These are phyloP conservation scores for Fusarium sp. DNA, from an alignment of 2,329 filamentous ascomycete genomes.

Conservation along the genomic window DNA sequence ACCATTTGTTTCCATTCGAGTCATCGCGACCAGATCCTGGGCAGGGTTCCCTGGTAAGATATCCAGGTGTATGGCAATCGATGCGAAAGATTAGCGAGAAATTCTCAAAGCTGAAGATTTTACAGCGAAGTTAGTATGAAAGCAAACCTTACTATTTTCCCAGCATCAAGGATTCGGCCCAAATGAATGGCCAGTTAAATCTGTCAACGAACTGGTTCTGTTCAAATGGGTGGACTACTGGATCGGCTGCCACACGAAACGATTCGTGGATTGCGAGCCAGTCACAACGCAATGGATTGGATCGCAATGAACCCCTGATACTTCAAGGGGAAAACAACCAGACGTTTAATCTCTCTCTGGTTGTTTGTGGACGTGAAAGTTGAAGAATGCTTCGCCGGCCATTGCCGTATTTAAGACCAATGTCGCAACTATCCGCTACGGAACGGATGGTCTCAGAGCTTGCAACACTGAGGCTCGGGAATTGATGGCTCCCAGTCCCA, in stretches of 20 bases:
- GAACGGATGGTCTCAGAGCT: neutral
- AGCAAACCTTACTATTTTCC: neutral
- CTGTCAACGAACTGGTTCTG: conserved; percentile 15
- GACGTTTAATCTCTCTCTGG: neutral
- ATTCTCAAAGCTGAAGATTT: neutral
- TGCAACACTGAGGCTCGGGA: conserved; percentile 11
- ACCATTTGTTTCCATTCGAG: neutral
- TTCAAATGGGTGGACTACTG: conserved; percentile 27
- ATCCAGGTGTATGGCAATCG: neutral
- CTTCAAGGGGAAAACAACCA: conserved; percentile 8
- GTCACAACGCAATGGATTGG: conserved; percentile 30
- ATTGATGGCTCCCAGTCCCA: conserved; percentile 2
- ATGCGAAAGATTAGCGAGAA: conserved; percentile 7
- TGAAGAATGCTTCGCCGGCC: neutral
- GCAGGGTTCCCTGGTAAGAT: conserved; percentile 10
- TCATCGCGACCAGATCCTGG: neutral
- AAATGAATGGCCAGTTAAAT: neutral
- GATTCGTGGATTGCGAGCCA: conserved; percentile 26
- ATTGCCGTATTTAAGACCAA: conserved; percentile 35
- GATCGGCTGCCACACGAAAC: conserved; percentile 39
- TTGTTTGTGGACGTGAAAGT: neutral
- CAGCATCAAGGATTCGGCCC: neutral
- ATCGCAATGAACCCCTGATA: conserved; percentile 26
- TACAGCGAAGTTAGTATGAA: neutral
- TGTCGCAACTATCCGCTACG: conserved; percentile 34